These are phyloP conservation scores for Bisporella sp. DNA, from an alignment of 2,329 filamentous ascomycete species.

Conservation along the genomic window DNA sequence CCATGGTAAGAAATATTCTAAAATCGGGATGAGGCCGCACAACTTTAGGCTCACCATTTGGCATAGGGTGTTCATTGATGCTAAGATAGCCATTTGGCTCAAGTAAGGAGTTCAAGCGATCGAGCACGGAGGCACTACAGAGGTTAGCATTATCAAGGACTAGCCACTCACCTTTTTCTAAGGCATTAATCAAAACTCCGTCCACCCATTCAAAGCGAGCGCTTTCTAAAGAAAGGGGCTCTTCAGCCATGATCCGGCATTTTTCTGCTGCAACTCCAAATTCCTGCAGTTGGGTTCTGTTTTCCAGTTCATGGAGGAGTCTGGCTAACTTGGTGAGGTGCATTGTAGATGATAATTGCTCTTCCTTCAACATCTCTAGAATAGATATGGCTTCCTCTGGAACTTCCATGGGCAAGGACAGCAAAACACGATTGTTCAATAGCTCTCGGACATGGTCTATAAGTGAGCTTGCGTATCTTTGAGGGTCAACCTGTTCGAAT, in stretches of 20 bases:
- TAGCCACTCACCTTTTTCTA: slow-evolving; percentile 83
- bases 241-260: slow-evolving; percentile 37
- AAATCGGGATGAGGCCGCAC: slow-evolving; percentile 81
- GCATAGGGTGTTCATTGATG: slow-evolving; percentile 86
- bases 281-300: slow-evolving; percentile 35
- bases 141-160: slow-evolving; percentile 96
- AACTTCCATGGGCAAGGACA: slow-evolving; percentile 38
- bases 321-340: slow-evolving; percentile 24
- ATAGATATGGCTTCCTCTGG: slow-evolving; percentile 42
- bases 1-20: slow-evolving; percentile 88
- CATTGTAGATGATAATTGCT: slow-evolving; percentile 7
- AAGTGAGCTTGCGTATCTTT: slow-evolving; percentile 61
- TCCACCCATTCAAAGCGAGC: slow-evolving; percentile 95
- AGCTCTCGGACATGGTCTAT: slow-evolving; percentile 45
- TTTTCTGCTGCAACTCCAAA: slow-evolving; percentile 17
- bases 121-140: slow-evolving; percentile 89
- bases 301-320: slow-evolving; percentile 23
- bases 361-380: slow-evolving; percentile 40
- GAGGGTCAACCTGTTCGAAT: slow-evolving; percentile 87
- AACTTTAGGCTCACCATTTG: slow-evolving; percentile 72
- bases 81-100: slow-evolving; percentile 83
- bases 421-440: slow-evolving; percentile 44
- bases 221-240: slow-evolving; percentile 53
- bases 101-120: slow-evolving; percentile 87
- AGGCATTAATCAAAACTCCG: slow-evolving; percentile 80